These are phyloP conservation scores for Rubia occidens DNA, from an alignment of 305 asterid species.

Conservation along the genomic window DNA sequence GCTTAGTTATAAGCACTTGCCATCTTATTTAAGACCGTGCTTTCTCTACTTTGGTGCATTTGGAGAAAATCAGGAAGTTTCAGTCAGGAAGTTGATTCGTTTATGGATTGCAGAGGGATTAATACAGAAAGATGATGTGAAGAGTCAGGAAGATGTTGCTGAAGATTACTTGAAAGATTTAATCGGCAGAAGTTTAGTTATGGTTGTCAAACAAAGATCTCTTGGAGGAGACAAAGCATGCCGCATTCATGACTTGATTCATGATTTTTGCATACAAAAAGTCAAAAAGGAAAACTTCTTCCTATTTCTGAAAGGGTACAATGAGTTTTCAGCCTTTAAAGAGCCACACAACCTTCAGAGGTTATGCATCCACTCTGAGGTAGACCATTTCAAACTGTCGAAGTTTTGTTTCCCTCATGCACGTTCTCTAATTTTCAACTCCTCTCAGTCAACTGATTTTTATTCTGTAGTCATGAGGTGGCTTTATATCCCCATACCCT, in stretches of 20 bases:
- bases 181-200: conserved; percentile 8
- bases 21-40: too few species aligned
- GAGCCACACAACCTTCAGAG: background rate
- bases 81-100: background rate
- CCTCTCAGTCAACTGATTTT: too few species aligned
- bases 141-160: conserved; percentile 4
- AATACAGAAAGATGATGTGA: background rate
- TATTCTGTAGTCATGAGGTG: too few species aligned
- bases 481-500: too few species aligned
- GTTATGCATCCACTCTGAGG: background rate
- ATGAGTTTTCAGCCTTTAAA: too few species aligned
- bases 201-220: background rate
- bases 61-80: too few species aligned
- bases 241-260: conserved; percentile 10
- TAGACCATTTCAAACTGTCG: too few species aligned
- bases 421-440: too few species aligned
- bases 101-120: conserved; percentile 19
- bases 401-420: too few species aligned
- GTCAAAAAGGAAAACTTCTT: background rate
- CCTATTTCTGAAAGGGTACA: background rate
- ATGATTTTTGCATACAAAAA: conserved; percentile 10
- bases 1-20: too few species aligned
- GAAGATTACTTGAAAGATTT: background rate
- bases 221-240: conserved; percentile 6
- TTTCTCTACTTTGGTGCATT: too few species aligned